Conservation (phyloP, 768 basidiomycete species). For the Scleroderma citrinum region DNA sequence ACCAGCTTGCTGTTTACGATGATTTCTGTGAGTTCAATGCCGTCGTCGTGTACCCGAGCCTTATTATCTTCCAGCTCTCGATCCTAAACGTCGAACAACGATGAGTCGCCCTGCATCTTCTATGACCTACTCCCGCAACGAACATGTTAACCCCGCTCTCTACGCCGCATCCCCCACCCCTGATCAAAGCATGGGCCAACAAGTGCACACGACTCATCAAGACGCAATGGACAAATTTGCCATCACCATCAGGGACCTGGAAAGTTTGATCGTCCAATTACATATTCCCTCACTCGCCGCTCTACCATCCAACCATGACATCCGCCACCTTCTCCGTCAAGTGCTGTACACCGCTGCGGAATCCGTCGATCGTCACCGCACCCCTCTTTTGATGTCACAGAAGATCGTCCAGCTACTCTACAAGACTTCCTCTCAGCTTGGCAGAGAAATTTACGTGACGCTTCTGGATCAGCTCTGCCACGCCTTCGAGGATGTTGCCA, state of each 20-base stretch:
- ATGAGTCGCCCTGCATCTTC: conserved; percentile 68
- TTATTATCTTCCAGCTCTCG: conserved; percentile 36
- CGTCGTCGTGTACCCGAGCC: conserved; percentile 1
- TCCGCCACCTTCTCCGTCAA: conserved; percentile 79
- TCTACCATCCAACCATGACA: conserved; percentile 78
- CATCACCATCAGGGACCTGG: conserved; percentile 53
- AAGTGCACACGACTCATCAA: conserved; percentile 53
- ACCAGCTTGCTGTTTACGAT: conserved; percentile 88
- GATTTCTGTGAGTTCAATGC: conserved; percentile 65
- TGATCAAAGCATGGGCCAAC: conserved; percentile 41
- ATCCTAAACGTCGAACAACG: conserved; percentile 47
- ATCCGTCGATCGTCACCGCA: conserved; percentile 74
- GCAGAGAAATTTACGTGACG: conserved; percentile 88
- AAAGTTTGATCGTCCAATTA: conserved; percentile 73
- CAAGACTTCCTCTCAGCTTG: conserved; percentile 80
- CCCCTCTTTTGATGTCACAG: conserved; percentile 89
- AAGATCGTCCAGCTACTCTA: conserved; percentile 94
- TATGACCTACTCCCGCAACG: conserved; percentile 53
- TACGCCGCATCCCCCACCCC: conserved; percentile 61
- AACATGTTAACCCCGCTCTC: conserved; percentile 35
- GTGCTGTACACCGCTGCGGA: conserved; percentile 78
- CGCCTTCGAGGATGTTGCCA: conserved; percentile 85
- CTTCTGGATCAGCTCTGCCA: conserved; percentile 86
- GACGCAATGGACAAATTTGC: conserved; percentile 89
- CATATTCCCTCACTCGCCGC: conserved; percentile 62